Conservation (phyloP, 2,329 filamentous ascomycete species). For the Trichophyton benhamiae region DNA sequence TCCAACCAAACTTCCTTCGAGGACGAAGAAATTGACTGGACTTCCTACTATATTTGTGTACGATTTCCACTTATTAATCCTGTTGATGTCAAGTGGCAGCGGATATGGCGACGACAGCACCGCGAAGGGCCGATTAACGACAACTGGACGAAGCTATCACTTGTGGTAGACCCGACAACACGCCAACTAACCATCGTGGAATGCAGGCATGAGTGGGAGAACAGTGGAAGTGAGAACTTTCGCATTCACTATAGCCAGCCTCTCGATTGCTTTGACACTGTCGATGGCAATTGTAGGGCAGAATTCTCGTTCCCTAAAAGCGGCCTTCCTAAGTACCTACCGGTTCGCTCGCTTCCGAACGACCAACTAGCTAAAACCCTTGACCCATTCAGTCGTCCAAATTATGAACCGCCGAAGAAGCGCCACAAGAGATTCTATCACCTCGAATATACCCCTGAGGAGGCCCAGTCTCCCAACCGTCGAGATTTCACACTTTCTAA, state of each 20-base stretch:
- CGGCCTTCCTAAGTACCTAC: slow-evolving; percentile 12
- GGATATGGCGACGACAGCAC: slow-evolving; percentile 55
- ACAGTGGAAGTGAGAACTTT: slow-evolving; percentile 44
- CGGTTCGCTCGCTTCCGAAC: slow-evolving; percentile 16
- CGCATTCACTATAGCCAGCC: slow-evolving; percentile 53
- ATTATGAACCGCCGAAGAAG: slow-evolving; percentile 26
- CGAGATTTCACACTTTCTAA: slow-evolving; percentile 34
- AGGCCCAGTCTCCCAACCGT: slow-evolving; percentile 15
- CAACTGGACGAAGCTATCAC: slow-evolving; percentile 55
- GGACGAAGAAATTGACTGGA: slow-evolving; percentile 51
- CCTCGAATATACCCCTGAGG: slow-evolving; percentile 24
- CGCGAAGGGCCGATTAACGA: slow-evolving; percentile 61
- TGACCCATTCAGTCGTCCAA: slow-evolving; percentile 19
- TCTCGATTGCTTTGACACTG: slow-evolving; percentile 18
- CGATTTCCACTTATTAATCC: slow-evolving; percentile 45
- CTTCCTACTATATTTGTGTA: slow-evolving; percentile 56
- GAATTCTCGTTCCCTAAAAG: neutral
- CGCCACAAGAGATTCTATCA: slow-evolving; percentile 30
- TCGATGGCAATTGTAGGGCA: neutral
- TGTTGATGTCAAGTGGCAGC: slow-evolving; percentile 37
- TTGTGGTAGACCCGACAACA: slow-evolving; percentile 49
- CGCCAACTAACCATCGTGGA: slow-evolving; percentile 53
- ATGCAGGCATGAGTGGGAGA: slow-evolving; percentile 54
- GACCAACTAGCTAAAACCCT: slow-evolving; percentile 22
- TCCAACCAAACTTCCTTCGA: slow-evolving; percentile 54